Conservation (phyloP, 2,329 filamentous ascomycete species). For the Beauveria bassiana region DNA sequence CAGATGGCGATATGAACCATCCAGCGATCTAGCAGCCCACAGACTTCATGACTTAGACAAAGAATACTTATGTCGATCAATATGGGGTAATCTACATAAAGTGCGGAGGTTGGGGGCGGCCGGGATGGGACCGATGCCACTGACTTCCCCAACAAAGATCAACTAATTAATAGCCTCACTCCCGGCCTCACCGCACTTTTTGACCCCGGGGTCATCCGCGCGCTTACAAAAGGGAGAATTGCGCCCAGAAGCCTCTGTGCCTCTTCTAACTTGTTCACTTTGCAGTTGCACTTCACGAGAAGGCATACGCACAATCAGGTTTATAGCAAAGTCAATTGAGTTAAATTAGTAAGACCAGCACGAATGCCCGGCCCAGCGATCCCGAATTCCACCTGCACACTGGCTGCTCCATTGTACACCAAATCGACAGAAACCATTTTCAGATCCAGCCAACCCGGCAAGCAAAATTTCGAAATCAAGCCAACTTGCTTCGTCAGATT, state of each 20-base stretch:
- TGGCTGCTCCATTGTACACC: slow-evolving; percentile 1
- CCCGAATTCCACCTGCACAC: neutral
- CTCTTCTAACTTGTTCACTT: neutral
- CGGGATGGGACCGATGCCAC: neutral
- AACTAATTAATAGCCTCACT: neutral
- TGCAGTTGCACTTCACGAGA: neutral
- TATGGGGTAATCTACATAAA: neutral
- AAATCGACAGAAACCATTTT: slow-evolving; percentile 2
- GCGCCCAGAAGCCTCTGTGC: no score
- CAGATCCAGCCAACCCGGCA: slow-evolving; percentile 1
- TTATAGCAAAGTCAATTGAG: neutral
- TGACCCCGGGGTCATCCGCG: neutral
- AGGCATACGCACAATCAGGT: neutral
- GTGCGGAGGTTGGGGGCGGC: neutral
- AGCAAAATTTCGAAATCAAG: slow-evolving; percentile 2
- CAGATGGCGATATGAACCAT: neutral
- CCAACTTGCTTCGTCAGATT: neutral
- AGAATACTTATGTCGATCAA: neutral
- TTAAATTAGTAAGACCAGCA: slow-evolving; percentile 4
- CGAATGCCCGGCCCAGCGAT: neutral
- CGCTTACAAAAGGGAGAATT: neutral
- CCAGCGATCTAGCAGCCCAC: neutral
- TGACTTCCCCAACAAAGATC: slow-evolving; percentile 4
- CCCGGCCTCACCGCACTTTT: slow-evolving; percentile 5
- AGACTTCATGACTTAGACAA: neutral